phyloP scores from a whole-genome alignment of 2,329 filamentous ascomycete species.

The Colletotrichum lini region DNA sequence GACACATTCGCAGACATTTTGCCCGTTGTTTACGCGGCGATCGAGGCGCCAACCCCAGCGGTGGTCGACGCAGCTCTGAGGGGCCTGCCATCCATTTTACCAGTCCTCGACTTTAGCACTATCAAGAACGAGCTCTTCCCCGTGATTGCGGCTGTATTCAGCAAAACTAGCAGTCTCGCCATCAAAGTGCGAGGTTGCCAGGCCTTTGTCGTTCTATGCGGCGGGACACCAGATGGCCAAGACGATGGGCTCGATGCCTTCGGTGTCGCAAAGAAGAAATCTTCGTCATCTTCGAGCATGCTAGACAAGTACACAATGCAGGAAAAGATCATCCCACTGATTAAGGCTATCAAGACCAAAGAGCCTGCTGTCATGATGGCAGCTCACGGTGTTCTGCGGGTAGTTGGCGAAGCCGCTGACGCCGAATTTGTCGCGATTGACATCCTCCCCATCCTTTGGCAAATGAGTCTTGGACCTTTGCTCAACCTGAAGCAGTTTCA shows the following conservation, averaged over 20 bases:
- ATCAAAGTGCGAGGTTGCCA: constrained; percentile 96
- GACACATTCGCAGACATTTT: constrained; percentile 76
- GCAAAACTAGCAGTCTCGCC: constrained; percentile 90
- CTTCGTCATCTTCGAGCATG: constrained; percentile 79
- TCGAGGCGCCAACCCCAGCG: constrained; percentile 91
- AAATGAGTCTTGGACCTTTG: constrained; percentile 90
- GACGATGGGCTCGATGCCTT: constrained; percentile 85
- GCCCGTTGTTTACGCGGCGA: constrained; percentile 84
- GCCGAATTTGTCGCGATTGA: constrained; percentile 94
- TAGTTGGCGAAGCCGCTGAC: constrained; percentile 87
- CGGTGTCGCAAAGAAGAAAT: constrained; percentile 68
- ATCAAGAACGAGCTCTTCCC: constrained; percentile 98
- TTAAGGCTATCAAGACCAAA: constrained; percentile 96
- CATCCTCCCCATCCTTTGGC: constrained; percentile 90
- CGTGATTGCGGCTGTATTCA: constrained; percentile 90
- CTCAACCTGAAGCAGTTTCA: constrained; percentile 91
- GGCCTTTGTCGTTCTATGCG: constrained; percentile 91
- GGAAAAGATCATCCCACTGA: constrained; percentile 92
- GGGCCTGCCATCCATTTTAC: constrained; percentile 84
- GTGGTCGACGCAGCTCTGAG: constrained; percentile 89
- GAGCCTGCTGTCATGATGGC: constrained; percentile 98
- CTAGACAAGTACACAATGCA: constrained; percentile 99
- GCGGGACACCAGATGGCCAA: constrained; percentile 73
- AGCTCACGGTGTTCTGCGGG: constrained; percentile 84
- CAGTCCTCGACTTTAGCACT: constrained; percentile 93